Base-by-base conservation (phyloP, 306 rosid genomes). In the Arachis hypogaea region DNA sequence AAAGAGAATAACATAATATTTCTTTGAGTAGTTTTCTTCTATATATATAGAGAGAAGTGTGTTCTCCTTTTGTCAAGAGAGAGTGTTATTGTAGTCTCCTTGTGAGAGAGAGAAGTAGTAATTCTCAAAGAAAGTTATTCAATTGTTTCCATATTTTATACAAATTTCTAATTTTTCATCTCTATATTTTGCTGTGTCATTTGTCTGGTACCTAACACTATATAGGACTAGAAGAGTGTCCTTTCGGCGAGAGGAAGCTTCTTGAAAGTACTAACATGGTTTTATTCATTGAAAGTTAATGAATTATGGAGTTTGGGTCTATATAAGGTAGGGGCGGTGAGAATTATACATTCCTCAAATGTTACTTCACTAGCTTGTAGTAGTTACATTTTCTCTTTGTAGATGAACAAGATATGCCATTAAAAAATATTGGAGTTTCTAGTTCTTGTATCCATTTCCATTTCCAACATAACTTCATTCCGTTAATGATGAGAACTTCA, bases 351-450 rank as follows among this genome's bases (percentile, higher is more conserved):
- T 63, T 63, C 29, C 29, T 12, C 56, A 7, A 50, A 50, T 50
- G 14, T 50, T 50, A 12, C 18, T 4, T 42, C 51, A 41, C 46
- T n/a, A 7, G 12, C 11, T 8, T 8, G 11, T 8, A 46, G 9
- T 38, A 41, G 22, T 40, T 14, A 18, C 11, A 28, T 40, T 42
- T 63, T 14, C 49, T 30, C 3, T 7, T 12, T 41, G 12, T n/a
- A 61, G 46, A 62, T 40, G 67, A 62, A 42, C 68, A 61, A 63
- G 51, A 11, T 7, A 7, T 63, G 51, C 51, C 47, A 36, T 3
- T 5, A 59, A 33, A 59, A 59, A 33, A 22, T 22, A 22, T 22
- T 33, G 45, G 22, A 40, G 7, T 62, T 40, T 11, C 14, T 6
- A 11, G 28, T 63, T 63, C 47, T 42, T 63, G 1, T 7, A 41